Evolutionary conservation across 148 eudicot species (phyloP).

Genomic region (Linanthus parryae): DNA sequence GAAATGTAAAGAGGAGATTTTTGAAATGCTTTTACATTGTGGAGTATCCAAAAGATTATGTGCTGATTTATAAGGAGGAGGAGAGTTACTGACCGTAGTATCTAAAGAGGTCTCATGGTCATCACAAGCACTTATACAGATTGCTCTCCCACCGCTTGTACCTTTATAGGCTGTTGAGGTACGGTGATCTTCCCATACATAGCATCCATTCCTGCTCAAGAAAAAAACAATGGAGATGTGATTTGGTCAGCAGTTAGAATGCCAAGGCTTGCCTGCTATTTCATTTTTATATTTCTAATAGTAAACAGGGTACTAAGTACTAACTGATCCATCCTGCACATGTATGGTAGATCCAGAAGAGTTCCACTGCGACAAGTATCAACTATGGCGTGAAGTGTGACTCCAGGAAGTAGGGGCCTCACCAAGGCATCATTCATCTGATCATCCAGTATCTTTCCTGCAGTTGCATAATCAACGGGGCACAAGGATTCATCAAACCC

Average conservation of each 20-base stretch:
- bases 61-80: too few species aligned
- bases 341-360: constrained; percentile 34
- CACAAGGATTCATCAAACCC: constrained; percentile 35
- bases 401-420: constrained; percentile 36
- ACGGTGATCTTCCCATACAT: constrained; percentile 29
- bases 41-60: too few species aligned
- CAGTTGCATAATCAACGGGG: constrained; percentile 34
- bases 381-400: constrained; percentile 34
- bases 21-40: background rate
- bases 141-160: constrained; percentile 34
- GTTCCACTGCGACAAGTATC: constrained; percentile 54
- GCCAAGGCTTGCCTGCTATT: background rate
- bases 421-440: constrained; percentile 36
- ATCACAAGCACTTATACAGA: constrained; percentile 40
- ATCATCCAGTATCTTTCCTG: constrained; percentile 38
- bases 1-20: background rate
- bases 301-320: background rate
- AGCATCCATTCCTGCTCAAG: constrained; percentile 25
- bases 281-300: background rate
- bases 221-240: too few species aligned
- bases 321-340: constrained; percentile 32
- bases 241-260: too few species aligned
- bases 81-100: constrained; percentile 23
- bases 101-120: constrained; percentile 32
- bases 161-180: constrained; percentile 25